These are phyloP conservation scores for Epichloe brachyelytri DNA, from an alignment of 2,329 filamentous ascomycete species.

Conservation along the genomic window DNA sequence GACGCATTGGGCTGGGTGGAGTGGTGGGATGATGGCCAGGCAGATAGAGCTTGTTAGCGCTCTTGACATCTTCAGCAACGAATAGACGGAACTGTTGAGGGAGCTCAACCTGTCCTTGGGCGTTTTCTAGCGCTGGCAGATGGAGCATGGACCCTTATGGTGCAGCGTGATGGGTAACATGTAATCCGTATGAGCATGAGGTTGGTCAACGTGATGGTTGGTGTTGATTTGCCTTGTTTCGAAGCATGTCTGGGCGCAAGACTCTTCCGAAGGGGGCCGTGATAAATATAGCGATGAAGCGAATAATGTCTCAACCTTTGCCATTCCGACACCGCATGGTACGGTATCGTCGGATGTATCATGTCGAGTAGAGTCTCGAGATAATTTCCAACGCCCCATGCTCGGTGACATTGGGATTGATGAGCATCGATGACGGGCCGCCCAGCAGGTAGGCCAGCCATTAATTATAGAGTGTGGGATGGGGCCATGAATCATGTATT, in stretches of 20 bases:
- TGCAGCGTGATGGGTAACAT: background rate
- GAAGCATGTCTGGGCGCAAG: too few relatives aligned
- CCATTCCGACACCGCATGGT: background rate
- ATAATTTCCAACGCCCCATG: background rate
- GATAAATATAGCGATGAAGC: background rate
- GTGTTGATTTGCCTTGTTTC: background rate
- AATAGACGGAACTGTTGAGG: background rate
- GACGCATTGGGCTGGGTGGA: conserved; percentile 10
- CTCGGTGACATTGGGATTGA: background rate
- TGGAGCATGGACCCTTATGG: background rate
- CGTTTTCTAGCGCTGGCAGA: background rate
- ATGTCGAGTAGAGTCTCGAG: background rate
- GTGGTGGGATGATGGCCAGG: background rate
- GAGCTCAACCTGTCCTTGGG: background rate
- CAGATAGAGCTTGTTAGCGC: background rate
- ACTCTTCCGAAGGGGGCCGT: background rate
- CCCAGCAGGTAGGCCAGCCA: background rate
- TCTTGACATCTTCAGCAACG: background rate
- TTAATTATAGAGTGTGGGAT: background rate
- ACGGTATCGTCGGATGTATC: background rate
- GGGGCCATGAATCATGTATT: background rate
- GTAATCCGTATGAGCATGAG: background rate
- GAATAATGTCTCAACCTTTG: background rate
- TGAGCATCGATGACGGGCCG: background rate
- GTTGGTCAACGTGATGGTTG: background rate